Base-by-base conservation (phyloP, 352 stramenopile species). In the Phytophthora pseudosyringae region DNA sequence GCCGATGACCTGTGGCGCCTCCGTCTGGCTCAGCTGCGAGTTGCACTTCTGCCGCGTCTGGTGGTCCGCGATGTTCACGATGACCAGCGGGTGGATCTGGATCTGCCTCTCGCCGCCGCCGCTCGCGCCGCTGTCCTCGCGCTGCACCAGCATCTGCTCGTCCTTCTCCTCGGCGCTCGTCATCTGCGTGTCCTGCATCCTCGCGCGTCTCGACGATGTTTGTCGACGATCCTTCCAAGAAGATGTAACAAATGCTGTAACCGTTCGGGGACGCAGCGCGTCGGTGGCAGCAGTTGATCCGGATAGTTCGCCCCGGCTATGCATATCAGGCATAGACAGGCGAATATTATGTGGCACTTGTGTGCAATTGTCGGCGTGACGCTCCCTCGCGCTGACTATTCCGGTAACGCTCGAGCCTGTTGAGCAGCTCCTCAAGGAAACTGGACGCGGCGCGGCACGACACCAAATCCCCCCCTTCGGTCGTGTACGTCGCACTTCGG, bases 11-110 rank as follows among this genome's bases (percentile, higher is more conserved):
- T 89, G 83, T 36, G 71, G 73, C 41, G 79, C 65, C 31, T 75
- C 65, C 56, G 83, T 69, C 70, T 71, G 66, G 16, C 65, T 74
- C 46, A 79, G 59, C 62, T 82, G 75, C 62, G 77, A 81, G 52
- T 82, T 80, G 64, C 78, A 80, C 56, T 87, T 81, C 69, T 88
- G 78, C 29, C 95, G 91, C 50, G 96, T 98, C 68, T 96, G 97
- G 75, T 99, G 96, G 75, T 99, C 96, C 1, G 91, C 90, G 57
- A 98, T 90, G 72, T 97, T 97, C 58, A 98, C 94, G 69, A 98
- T 86, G 33, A 97, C 91, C 26, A 98, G 81, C 59, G 87, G 87
- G 45, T 95, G 87, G 55, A 95, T 80, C 63, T 90, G 78, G 21
- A 93, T 83, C 55, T 88, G 80, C 1, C 84, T 72, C 69, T 93